Evolutionary conservation across 169 alveolate species (phyloP).

Genomic region (Plasmodium coatneyi): DNA sequence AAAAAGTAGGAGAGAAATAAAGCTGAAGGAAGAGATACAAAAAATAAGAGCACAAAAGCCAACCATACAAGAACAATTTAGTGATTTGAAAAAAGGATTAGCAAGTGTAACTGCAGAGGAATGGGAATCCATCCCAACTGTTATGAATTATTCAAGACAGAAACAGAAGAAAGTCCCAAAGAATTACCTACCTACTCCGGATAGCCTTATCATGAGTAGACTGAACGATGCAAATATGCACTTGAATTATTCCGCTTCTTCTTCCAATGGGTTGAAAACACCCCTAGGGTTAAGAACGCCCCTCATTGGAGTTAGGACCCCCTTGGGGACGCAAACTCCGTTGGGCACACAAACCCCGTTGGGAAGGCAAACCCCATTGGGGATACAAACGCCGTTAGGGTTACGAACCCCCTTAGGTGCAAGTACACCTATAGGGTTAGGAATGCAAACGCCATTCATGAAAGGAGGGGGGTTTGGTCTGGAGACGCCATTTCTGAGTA

Average conservation of each 20-base stretch:
- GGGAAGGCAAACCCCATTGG: conserved; percentile 84
- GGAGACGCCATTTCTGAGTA: conserved; percentile 41
- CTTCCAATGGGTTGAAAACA: conserved; percentile 78
- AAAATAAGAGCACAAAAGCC: conserved; percentile 90
- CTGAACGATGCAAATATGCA: conserved; percentile 82
- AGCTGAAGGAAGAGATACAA: conserved; percentile 88
- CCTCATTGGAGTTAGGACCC: conserved; percentile 87
- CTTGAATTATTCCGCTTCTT: conserved; percentile 78
- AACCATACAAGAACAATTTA: conserved; percentile 78
- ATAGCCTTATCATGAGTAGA: conserved; percentile 84
- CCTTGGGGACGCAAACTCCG: conserved; percentile 87
- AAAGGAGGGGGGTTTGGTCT: conserved; percentile 23
- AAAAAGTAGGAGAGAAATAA: conserved; percentile 90
- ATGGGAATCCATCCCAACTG: conserved; percentile 98
- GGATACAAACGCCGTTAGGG: conserved; percentile 89
- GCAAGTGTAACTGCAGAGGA: conserved; percentile 91
- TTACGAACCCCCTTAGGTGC: conserved; percentile 85
- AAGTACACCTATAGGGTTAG: conserved; percentile 88
- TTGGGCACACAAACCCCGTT: conserved; percentile 85
- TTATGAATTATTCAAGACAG: conserved; percentile 90
- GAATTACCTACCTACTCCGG: conserved; percentile 93
- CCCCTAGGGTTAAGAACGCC: conserved; percentile 86
- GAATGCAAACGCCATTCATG: conserved; percentile 83
- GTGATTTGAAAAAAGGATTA: conserved; percentile 77
- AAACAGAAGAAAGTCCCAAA: conserved; percentile 91